Percentiles rank a stretch among this genome's conserved stretches.
These are phyloP conservation scores for Tuber indicum DNA, from an alignment of 495 filamentous ascomycete species.

Conservation along the genomic window DNA sequence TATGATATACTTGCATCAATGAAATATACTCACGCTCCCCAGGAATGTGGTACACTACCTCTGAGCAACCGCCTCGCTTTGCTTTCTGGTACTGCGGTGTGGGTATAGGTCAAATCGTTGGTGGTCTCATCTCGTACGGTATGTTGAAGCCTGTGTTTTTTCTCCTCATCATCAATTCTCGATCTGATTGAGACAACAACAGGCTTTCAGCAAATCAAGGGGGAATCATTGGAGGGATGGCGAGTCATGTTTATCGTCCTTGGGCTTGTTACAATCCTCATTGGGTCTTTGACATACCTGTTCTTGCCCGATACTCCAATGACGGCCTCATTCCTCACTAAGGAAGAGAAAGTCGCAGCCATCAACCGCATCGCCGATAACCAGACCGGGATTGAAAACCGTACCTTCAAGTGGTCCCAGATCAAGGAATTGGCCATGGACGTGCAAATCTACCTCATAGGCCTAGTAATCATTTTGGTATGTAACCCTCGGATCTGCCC, in stretches of 20 bases:
- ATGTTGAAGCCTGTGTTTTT: neutral
- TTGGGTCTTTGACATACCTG: conserved; percentile 49
- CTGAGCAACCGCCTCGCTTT: conserved; percentile 57
- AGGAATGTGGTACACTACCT: conserved; percentile 57
- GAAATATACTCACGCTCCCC: conserved; percentile 41
- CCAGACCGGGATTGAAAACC: conserved; percentile 54
- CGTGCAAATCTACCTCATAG: conserved; percentile 49
- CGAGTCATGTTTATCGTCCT: conserved; percentile 58
- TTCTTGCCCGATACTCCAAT: conserved; percentile 51
- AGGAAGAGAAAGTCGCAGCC: conserved; percentile 47
- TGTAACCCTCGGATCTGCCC: conserved; percentile 7
- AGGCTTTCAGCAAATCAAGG: conserved; percentile 52
- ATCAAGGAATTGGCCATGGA: conserved; percentile 46
- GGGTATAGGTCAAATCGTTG: conserved; percentile 58
- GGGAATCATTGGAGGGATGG: conserved; percentile 51
- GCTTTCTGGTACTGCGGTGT: conserved; percentile 62
- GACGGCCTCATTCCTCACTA: conserved; percentile 51
- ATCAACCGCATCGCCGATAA: conserved; percentile 50
- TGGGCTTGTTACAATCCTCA: conserved; percentile 53
- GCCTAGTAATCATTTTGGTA: conserved; percentile 37
- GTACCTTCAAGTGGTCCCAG: conserved; percentile 49
- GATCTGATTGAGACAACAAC: conserved; percentile 9
- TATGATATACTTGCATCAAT: neutral
- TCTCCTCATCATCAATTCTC: neutral
- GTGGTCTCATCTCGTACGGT: conserved; percentile 55